Evolutionary conservation across 495 filamentous ascomycete species (phyloP).

Genomic region (Cenococcum geophilum): DNA sequence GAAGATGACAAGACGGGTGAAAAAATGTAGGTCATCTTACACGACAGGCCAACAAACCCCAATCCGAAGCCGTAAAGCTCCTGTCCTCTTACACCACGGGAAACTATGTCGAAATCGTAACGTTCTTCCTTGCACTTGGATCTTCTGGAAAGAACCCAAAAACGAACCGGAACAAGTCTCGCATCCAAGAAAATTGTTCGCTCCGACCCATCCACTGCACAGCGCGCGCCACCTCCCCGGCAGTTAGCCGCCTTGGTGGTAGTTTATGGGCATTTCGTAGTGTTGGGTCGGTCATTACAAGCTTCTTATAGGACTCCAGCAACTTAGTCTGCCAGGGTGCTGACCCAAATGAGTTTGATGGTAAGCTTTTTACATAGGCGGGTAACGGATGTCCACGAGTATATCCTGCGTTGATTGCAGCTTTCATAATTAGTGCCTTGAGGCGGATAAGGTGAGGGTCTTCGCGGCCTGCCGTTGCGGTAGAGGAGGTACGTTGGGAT

Average conservation of each 20-base stretch:
- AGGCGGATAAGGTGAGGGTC: slow-evolving; percentile 68
- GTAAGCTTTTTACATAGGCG: slow-evolving; percentile 67
- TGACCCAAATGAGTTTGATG: slow-evolving; percentile 69
- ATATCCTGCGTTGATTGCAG: slow-evolving; percentile 74
- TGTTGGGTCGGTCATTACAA: slow-evolving; percentile 62
- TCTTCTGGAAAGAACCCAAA: slow-evolving; percentile 79
- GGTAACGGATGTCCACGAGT: slow-evolving; percentile 51
- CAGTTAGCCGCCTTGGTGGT: slow-evolving; percentile 54
- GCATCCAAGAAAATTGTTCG: slow-evolving; percentile 65
- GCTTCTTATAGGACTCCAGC: slow-evolving; percentile 68
- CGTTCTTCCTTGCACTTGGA: slow-evolving; percentile 39
- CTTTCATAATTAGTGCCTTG: slow-evolving; percentile 70
- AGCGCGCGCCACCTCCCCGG: slow-evolving; percentile 66
- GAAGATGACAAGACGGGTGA: too few species aligned
- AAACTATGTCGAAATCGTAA: slow-evolving; percentile 16
- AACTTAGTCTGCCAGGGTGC: slow-evolving; percentile 61
- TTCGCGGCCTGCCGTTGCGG: slow-evolving; percentile 60
- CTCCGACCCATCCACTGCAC: slow-evolving; percentile 65
- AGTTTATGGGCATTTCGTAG: slow-evolving; percentile 52
- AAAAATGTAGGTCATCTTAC: too few species aligned
- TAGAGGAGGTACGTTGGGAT: slow-evolving; percentile 47
- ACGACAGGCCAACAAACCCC: too few species aligned
- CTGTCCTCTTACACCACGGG: too few species aligned
- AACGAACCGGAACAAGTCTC: slow-evolving; percentile 75
- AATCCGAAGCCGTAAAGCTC: too few species aligned